Evolutionary conservation across 805 yeast species (phyloP), one percentile per base, ranked within the genome.

Genomic region (Suhomyces kilbournensis): DNA sequence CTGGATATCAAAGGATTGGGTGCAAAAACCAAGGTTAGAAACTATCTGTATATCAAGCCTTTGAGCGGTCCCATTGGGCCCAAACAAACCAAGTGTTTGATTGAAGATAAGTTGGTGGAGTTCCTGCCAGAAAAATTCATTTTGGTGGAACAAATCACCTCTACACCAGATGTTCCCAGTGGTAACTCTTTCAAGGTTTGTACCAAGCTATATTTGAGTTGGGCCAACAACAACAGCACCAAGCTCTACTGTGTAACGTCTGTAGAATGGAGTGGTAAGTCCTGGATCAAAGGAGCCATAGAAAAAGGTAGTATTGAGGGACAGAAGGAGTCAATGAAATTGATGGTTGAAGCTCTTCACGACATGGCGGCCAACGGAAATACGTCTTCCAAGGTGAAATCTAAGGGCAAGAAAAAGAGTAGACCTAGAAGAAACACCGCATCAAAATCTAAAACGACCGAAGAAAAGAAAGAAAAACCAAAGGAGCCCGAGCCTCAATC

Each of bases 121-220:
- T 74, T 63, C 46, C 84, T 85, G 60, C 71, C 79, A n/a, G 74
- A 77, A 7, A 68, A 72, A 22, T 78, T 78, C 57, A 80, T 90
- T 32, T 78, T 83, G 53, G 83, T 90, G 1, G 70, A 83, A 2
- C 82, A 85, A 42, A 74, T 81, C 1, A 83, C 93, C 0, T 74
- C 72, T 40, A 92, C 99, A 0, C 99, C 99, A 0, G 94, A 90
- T 63, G 98, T 94, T 14, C 99, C 99, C 0, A 87, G 92, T 61
- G 99, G 99, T 4, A 79, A 79, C 43, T 79, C 88, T 0, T 94
- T 94, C 66, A 76, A 80, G 30, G 91, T 91, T 1, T 78, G 83
- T 56, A 89, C 97, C 0, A 76, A 88, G 54, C 88, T 84, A 60
- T 73, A 84, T 44, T 69, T 90, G 51, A 77, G 86, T 2, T 94